Conservation (phyloP, 2,329 filamentous ascomycete species). For the Colletotrichum tamarilloi region DNA sequence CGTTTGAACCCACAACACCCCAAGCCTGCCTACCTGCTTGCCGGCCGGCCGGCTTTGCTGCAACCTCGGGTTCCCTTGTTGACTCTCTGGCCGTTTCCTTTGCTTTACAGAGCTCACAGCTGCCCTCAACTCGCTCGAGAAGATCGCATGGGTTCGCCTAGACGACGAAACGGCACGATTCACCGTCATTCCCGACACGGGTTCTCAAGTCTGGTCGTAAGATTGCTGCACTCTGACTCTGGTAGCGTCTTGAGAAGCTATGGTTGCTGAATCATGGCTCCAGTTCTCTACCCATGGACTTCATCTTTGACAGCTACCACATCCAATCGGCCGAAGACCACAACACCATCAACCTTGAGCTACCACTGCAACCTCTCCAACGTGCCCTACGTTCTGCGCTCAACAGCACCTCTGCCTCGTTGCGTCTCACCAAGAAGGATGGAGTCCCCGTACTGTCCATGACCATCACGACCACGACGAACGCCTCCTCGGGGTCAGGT, state of each 20-base stretch:
- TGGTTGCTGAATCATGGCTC: slow-evolving; percentile 6
- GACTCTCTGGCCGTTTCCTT: background rate
- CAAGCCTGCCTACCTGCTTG: background rate
- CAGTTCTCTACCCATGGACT: slow-evolving; percentile 75
- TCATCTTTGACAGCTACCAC: slow-evolving; percentile 87
- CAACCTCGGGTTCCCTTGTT: background rate
- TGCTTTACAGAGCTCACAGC: slow-evolving; percentile 67
- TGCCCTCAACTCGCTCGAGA: slow-evolving; percentile 75
- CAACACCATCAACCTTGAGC: slow-evolving; percentile 96
- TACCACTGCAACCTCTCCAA: slow-evolving; percentile 88
- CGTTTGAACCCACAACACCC: slow-evolving; percentile 36
- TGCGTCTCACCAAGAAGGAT: slow-evolving; percentile 94
- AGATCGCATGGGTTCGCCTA: slow-evolving; percentile 90
- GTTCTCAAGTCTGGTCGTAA: slow-evolving; percentile 96
- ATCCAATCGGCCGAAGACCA: slow-evolving; percentile 84
- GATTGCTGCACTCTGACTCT: slow-evolving; percentile 46
- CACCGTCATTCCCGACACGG: slow-evolving; percentile 93
- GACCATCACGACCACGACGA: slow-evolving; percentile 85
- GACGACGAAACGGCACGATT: slow-evolving; percentile 90
- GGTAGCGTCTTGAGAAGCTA: background rate
- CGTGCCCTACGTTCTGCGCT: slow-evolving; percentile 91
- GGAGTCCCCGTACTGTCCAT: slow-evolving; percentile 87
- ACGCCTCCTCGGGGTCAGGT: slow-evolving; percentile 49
- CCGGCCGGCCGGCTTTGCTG: too few relatives aligned
- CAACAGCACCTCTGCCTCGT: slow-evolving; percentile 81